A percentile compares a stretch with the other conserved stretches of the same genome.
Conservation (phyloP, 805 yeast genomes). For the Jamesozyma lodderae region DNA sequence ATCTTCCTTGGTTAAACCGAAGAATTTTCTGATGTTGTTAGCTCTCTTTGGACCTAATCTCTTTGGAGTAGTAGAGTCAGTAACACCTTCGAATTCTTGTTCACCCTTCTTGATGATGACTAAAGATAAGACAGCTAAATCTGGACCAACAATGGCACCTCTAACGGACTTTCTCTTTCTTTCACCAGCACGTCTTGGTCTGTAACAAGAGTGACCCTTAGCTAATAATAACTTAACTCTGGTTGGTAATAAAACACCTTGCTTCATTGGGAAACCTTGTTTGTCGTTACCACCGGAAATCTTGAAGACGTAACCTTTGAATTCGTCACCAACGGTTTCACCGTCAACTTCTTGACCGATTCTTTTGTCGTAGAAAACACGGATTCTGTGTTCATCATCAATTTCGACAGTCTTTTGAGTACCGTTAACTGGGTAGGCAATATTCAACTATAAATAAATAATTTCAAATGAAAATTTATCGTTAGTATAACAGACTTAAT, state of each 20-base stretch:
- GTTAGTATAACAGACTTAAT: no score
- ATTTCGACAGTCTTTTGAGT: constrained; percentile 96
- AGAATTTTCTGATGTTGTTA: constrained; percentile 99
- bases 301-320: constrained; percentile 98
- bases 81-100: constrained; percentile 87
- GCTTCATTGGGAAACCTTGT: constrained; percentile 99
- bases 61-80: constrained; percentile 92
- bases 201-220: constrained; percentile 96
- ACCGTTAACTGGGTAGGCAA: constrained; percentile 99
- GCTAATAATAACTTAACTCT: constrained; percentile 94
- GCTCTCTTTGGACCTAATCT: constrained; percentile 99
- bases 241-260: constrained; percentile 99
- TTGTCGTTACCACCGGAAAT: constrained; percentile 99
- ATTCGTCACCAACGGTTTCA: constrained; percentile 95
- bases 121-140: constrained; percentile 90
- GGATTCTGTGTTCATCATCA: constrained; percentile 98
- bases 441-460: constrained; percentile 64
- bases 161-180: constrained; percentile 99
- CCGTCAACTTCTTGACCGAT: constrained; percentile 99
- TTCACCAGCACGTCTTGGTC: constrained; percentile 99
- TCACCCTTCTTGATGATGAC: constrained; percentile 97
- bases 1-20: constrained; percentile 57
- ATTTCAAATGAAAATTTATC: no score
- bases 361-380: constrained; percentile 98
- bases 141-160: constrained; percentile 98